Evolutionary conservation across 495 filamentous ascomycete genomes (phyloP), one percentile per base, ranked within the genome.

Genomic region (Xanthoparmelia taractica): DNA sequence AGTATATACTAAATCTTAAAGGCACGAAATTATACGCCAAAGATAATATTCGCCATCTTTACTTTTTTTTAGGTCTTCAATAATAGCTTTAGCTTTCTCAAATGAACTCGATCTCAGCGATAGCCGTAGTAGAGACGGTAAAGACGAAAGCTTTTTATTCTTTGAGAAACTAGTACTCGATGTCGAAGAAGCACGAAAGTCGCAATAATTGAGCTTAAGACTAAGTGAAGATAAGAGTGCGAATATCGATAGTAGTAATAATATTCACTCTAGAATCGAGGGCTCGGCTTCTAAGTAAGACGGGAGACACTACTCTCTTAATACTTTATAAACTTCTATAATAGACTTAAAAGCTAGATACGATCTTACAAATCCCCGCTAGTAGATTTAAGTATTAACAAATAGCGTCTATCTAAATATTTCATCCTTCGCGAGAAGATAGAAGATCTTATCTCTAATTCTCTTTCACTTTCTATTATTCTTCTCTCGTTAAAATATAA

Each of bases 361-460:
- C 23, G 25, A 60, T 13, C 23, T 23, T 34, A 12, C 8, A 47
- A 43, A 18, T 33, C 33, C 33, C 15, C 23, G 23, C 12, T 38
- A 34, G 17, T 18, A 48, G 55, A 57, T 57, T 4, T 36, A 5
- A 36, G 7, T 56, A 56, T 23, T 60, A 31, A 60, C 10, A 60
- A 27, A 60, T 60, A 47, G 37, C 43, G 58, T n/a, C 34, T 40
- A 60, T 60, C 40, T 60, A 60, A 40, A 60, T 59, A 5, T 59
- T 59, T 4, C 34, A 29, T 59, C 37, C 38, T 43, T 7, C 18
- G 20, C 37, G 58, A 59, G 29, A 38, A 59, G 58, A 60, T 23
- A 60, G 40, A 20, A 40, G 58, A 47, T 60, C n/a, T n/a, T 17
- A 60, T 60, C 58, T 47, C 58, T 45, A n/a, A 60, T 45, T 20